Evolutionary conservation across 257 asterid species (phyloP).

Genomic region (Rhazya stricta): DNA sequence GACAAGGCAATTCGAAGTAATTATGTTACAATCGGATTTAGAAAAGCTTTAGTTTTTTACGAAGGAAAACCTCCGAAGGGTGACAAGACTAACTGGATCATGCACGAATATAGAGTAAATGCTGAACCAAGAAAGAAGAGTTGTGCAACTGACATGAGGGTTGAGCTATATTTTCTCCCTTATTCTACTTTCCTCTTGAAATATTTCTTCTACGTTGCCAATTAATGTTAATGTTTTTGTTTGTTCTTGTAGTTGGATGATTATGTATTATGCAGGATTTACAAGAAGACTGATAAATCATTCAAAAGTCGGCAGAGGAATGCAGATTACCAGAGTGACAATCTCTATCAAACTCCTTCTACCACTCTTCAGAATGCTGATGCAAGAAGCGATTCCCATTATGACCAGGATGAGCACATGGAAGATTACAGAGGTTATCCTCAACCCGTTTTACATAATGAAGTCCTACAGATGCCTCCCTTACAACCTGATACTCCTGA

Average conservation of each 20-base stretch:
- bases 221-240: neutral
- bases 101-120: constrained; percentile 16
- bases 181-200: neutral
- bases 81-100: constrained; percentile 14
- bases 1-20: neutral
- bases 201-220: neutral
- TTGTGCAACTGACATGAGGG: constrained; percentile 2
- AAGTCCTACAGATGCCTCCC: neutral
- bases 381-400: neutral
- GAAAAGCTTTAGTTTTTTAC: constrained; percentile 13
- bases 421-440: neutral
- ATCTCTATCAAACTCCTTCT: neutral
- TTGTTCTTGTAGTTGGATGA: constrained; percentile 13
- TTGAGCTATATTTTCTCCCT: neutral
- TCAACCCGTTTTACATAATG: neutral
- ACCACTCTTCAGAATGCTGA: neutral
- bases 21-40: neutral
- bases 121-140: neutral
- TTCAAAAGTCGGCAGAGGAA: neutral
- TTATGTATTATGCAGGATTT: constrained; percentile 7
- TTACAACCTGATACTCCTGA: neutral
- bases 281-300: neutral
- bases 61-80: constrained; percentile 15
- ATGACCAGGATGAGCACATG: neutral
- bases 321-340: neutral